A percentile compares a stretch with the other conserved stretches of the same genome.
These are phyloP conservation scores for Cyberlindnera bimundalis DNA, from an alignment of 805 yeast species.

Conservation along the genomic window DNA sequence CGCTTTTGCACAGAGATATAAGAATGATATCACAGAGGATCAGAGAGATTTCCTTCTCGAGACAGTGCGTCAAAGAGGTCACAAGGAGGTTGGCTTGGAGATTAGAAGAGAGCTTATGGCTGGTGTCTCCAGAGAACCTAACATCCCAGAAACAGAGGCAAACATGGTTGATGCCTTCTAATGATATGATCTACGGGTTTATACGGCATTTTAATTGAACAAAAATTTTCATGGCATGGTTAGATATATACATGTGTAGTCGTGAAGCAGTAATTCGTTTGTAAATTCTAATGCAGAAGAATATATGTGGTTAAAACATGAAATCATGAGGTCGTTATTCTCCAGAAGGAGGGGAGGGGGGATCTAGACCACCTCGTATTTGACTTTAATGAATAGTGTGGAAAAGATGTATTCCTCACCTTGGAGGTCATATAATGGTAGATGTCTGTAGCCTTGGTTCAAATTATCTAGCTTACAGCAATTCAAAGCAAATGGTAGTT, in stretches of 20 bases:
- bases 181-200: conserved; percentile 1
- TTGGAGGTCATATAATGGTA: conserved; percentile 68
- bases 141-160: conserved; percentile 27
- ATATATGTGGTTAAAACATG: no score
- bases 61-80: conserved; percentile 86
- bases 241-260: not conserved
- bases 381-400: conserved; percentile 42
- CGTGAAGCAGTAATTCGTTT: not conserved
- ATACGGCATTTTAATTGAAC: not conserved
- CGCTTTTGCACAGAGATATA: conserved; percentile 92
- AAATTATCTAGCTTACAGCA: conserved; percentile 61
- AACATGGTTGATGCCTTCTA: conserved; percentile 32
- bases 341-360: no score
- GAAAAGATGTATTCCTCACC: conserved; percentile 78
- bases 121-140: conserved; percentile 62
- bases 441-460: conserved; percentile 76
- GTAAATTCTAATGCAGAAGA: no score
- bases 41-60: conserved; percentile 93
- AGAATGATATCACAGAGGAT: conserved; percentile 97
- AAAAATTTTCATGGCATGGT: not conserved
- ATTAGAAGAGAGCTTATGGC: conserved; percentile 90
- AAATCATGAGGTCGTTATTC: no score
- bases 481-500: conserved; percentile 50
- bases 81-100: conserved; percentile 87
- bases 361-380: conserved; percentile 10